phyloP scores from a whole-genome alignment of 2,329 filamentous ascomycete species.

The Fusarium falciforme region DNA sequence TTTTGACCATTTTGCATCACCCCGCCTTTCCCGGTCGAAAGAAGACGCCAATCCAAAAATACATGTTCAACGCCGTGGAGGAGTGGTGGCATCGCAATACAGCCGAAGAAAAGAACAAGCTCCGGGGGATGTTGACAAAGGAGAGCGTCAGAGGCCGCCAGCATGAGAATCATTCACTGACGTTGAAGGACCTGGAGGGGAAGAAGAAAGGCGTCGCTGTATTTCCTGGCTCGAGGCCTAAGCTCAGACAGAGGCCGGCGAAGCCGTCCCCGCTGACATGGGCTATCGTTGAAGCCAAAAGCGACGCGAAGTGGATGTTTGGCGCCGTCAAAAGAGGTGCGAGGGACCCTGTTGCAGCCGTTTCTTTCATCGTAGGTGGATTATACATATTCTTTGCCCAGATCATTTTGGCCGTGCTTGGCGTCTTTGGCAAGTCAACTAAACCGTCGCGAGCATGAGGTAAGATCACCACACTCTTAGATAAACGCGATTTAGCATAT shows the following conservation, averaged over 20 bases:
- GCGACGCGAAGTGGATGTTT: conserved; percentile 34
- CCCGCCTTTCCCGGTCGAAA: conserved; percentile 77
- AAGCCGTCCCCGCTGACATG: conserved; percentile 40
- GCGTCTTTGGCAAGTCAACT: conserved; percentile 3
- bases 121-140: conserved; percentile 41
- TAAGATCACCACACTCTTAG: too few species aligned
- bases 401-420: conserved; percentile 14
- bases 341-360: conserved; percentile 27
- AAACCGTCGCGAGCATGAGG: not conserved
- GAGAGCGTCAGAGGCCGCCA: conserved; percentile 41
- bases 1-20: conserved; percentile 85
- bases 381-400: conserved; percentile 24
- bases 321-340: conserved; percentile 24
- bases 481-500: too few species aligned
- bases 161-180: conserved; percentile 45
- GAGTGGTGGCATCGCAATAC: conserved; percentile 73
- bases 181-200: conserved; percentile 38
- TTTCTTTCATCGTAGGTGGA: conserved; percentile 10
- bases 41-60: conserved; percentile 78
- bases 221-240: conserved; percentile 44
- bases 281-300: conserved; percentile 32
- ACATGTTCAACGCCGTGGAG: conserved; percentile 85
- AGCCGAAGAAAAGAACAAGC: conserved; percentile 28
- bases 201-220: conserved; percentile 40
- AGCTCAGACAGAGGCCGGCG: conserved; percentile 30